phyloP scores from a whole-genome alignment of 768 basidiomycete species.

The Kwoniella bestiolae region DNA sequence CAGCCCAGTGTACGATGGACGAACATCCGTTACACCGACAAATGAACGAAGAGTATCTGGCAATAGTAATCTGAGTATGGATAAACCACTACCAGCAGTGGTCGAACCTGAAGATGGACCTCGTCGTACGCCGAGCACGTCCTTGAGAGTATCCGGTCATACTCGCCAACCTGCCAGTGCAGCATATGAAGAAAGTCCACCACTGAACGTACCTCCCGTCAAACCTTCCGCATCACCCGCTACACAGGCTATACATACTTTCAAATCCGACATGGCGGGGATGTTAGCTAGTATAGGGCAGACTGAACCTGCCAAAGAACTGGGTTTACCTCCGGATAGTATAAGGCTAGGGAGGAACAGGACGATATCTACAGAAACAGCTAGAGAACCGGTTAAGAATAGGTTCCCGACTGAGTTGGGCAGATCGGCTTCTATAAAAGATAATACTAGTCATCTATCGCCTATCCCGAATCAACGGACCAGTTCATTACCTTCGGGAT shows the following conservation, averaged over 20 bases:
- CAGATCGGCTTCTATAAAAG: constrained; percentile 4
- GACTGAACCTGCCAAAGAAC: constrained; percentile 42
- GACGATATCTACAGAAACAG: constrained; percentile 13
- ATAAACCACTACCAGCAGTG: constrained; percentile 29
- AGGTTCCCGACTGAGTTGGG: constrained; percentile 27
- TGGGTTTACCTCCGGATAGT: constrained; percentile 50
- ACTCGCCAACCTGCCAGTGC: constrained; percentile 31
- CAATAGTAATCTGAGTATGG: constrained; percentile 7
- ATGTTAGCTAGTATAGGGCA: constrained; percentile 50
- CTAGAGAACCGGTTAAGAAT: constrained; percentile 4
- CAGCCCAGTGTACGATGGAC: constrained; percentile 4
- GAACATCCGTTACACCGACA: constrained; percentile 20
- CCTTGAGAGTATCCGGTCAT: constrained; percentile 21
- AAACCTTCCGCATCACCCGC: constrained; percentile 14
- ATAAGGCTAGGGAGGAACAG: constrained; percentile 6
- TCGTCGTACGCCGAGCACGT: background rate
- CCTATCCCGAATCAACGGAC: constrained; percentile 28
- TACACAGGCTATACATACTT: constrained; percentile 22
- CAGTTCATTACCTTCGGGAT: constrained; percentile 19
- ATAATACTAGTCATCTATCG: constrained; percentile 8
- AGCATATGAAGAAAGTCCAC: constrained; percentile 26
- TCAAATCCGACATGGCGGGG: constrained; percentile 47
- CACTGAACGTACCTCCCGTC: background rate
- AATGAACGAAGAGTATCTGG: constrained; percentile 5
- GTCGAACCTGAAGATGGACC: background rate